phyloP scores from a whole-genome alignment of 352 stramenopile genomes.

The Phytophthora nicotianae region DNA sequence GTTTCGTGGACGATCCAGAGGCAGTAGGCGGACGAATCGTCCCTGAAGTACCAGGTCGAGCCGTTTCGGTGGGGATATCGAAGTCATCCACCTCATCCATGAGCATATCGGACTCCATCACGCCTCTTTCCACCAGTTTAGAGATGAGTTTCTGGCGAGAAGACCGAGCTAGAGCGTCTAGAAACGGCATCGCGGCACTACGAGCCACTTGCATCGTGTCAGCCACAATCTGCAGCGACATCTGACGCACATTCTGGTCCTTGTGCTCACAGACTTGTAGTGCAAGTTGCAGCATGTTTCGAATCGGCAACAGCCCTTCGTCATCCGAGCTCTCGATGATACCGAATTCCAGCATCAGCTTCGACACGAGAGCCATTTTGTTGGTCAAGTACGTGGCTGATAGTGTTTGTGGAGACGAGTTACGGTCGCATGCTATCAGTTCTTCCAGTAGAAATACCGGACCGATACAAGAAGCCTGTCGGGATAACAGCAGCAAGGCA shows the following conservation, averaged over 20 bases:
- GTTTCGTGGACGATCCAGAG: conserved; percentile 79
- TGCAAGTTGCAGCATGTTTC: conserved; percentile 70
- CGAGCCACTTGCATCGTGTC: conserved; percentile 69
- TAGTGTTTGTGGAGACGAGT: conserved; percentile 49
- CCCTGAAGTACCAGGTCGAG: conserved; percentile 60
- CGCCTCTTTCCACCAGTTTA: conserved; percentile 74
- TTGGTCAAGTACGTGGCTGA: conserved; percentile 69
- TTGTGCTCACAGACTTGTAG: conserved; percentile 78
- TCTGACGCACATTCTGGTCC: conserved; percentile 66
- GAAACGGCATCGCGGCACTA: conserved; percentile 65
- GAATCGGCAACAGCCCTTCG: conserved; percentile 50
- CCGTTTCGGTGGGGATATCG: conserved; percentile 45
- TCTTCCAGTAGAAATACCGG: conserved; percentile 79
- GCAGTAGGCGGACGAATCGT: conserved; percentile 66
- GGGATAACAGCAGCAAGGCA: conserved; percentile 67
- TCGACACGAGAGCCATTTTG: conserved; percentile 74
- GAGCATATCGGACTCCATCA: conserved; percentile 76
- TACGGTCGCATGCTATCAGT: conserved; percentile 73
- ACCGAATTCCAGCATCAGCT: conserved; percentile 80
- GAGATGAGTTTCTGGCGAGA: conserved; percentile 83
- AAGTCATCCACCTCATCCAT: conserved; percentile 90
- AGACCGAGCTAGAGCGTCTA: conserved; percentile 66
- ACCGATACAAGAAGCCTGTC: conserved; percentile 62
- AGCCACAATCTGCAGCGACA: conserved; percentile 71
- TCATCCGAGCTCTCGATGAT: conserved; percentile 58